phyloP scores from a whole-genome alignment of 805 yeast genomes.

The Saccharomycopsis microspora region DNA sequence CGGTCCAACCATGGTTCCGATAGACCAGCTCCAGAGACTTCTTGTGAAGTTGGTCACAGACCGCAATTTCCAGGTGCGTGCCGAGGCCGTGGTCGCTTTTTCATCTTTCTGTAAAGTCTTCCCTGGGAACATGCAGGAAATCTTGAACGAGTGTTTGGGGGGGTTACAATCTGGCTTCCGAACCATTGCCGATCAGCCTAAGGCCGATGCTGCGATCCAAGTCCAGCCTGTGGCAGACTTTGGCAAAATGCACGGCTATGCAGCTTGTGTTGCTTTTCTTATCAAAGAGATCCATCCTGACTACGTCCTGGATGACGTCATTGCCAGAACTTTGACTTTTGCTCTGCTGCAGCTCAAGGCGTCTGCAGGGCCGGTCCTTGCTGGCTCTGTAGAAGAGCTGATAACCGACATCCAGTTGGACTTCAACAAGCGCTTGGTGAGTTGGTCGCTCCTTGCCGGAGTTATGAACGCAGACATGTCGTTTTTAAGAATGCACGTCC shows the following conservation, averaged over 20 bases:
- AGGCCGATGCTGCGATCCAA: constrained; percentile 7
- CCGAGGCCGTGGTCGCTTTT: constrained; percentile 28
- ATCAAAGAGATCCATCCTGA: constrained; percentile 26
- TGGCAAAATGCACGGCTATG: constrained; percentile 28
- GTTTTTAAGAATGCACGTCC: constrained; percentile 41
- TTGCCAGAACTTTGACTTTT: constrained; percentile 33
- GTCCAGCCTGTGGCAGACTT: constrained; percentile 17
- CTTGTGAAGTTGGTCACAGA: constrained; percentile 28
- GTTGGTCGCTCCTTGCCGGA: constrained; percentile 60
- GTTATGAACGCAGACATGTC: constrained; percentile 48
- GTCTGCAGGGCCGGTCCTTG: constrained; percentile 19
- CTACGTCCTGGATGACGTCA: constrained; percentile 33
- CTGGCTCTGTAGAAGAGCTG: constrained; percentile 13
- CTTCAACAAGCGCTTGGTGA: constrained; percentile 28
- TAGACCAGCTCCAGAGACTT: constrained; percentile 23
- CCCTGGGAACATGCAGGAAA: constrained; percentile 27
- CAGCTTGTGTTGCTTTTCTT: constrained; percentile 27
- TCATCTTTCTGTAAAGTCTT: constrained; percentile 23
- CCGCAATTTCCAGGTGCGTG: constrained; percentile 30
- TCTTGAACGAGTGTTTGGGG: constrained; percentile 14
- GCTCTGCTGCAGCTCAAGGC: constrained; percentile 33
- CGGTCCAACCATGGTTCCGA: constrained; percentile 22
- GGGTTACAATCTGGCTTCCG: constrained; percentile 15
- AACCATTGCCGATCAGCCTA: constrained; percentile 3
- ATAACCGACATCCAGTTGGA: constrained; percentile 20